Conservation (phyloP, 1,284 basidiomycete species). For the Malassezia cuniculi region DNA sequence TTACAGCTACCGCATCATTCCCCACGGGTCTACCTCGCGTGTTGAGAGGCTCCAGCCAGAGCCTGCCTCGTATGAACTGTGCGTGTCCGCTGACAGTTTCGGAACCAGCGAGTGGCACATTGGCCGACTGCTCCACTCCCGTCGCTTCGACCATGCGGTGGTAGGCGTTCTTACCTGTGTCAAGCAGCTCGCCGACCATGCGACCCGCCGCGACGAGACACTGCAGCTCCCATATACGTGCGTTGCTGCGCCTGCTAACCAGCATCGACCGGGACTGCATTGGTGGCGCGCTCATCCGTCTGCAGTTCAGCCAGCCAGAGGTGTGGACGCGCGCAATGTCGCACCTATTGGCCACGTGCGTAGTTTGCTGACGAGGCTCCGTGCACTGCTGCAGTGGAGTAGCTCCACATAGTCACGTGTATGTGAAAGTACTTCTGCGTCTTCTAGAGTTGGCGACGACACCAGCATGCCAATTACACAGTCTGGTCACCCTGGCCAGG, state of each 20-base stretch:
- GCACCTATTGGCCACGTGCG: slow-evolving; percentile 65
- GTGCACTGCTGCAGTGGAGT: slow-evolving; percentile 3
- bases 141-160: slow-evolving; percentile 90
- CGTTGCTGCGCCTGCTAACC: slow-evolving; percentile 43
- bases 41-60: slow-evolving; percentile 17
- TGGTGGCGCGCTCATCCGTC: slow-evolving; percentile 80
- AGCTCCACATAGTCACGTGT: no score
- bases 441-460: background rate
- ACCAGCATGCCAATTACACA: slow-evolving; percentile 12
- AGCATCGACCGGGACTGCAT: slow-evolving; percentile 90
- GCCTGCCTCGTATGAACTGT: slow-evolving; percentile 28
- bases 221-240: slow-evolving; percentile 74
- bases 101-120: slow-evolving; percentile 55
- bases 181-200: slow-evolving; percentile 73
- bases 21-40: slow-evolving; percentile 28
- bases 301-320: slow-evolving; percentile 79
- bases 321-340: slow-evolving; percentile 85
- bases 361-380: slow-evolving; percentile 4
- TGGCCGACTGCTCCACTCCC: slow-evolving; percentile 74
- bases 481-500: slow-evolving; percentile 15
- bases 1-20: slow-evolving; percentile 20
- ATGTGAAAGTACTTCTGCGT: background rate
- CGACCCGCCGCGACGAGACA: slow-evolving; percentile 56
- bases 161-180: slow-evolving; percentile 88
- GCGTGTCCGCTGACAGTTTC: slow-evolving; percentile 12